Evolutionary conservation across 768 basidiomycete genomes (phyloP), one percentile per base, ranked within the genome.

Genomic region (Suillus subalutaceus): DNA sequence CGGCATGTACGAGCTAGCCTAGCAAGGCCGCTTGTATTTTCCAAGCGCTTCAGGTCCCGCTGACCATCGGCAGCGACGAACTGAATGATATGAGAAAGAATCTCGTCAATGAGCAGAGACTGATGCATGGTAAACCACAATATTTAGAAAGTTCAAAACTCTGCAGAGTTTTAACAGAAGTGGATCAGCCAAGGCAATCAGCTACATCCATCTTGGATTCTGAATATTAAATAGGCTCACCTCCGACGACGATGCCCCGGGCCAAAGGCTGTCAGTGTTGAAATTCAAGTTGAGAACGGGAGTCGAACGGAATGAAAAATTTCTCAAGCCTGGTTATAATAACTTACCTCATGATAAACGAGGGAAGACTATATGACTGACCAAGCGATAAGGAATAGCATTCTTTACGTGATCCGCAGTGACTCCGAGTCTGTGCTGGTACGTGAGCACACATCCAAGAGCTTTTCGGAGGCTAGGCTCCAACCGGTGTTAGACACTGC

Each of bases 1-100:
- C 71, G 77, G 58, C 77, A 77, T 4, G 77, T 77, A 64, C 65
- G 69, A 7, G 77, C 74, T 6, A 77, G 70, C 50, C 62, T 71
- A 4, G 76, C 74, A 38, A 77, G 63, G 43, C 78, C 70, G 10
- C 46, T 63, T 7, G 68, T 57, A 52, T 75, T 74, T 40, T 46
- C 68, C 37, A 70, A 68, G 50, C 67, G 73, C 48, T 64, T 68
- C 32, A 65, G 68, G 46, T 68, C 68, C 7, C 55, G 61, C 0
- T 68, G 66, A 23, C 67, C 61, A 69, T 74, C 73, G 3, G 72
- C 69, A 2, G 70, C 72, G 26, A 77, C 65, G 40, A 72, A 63
- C 53, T 68, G 66, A 41, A 77, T 66, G 30, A 77, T 77, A 43
- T 55, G 69, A 40, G 71, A 65, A 0, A 66, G 37, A 35, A 77